Base-by-base conservation (phyloP, 371 early-diverging fungal species). In the Mortierella sp. region DNA sequence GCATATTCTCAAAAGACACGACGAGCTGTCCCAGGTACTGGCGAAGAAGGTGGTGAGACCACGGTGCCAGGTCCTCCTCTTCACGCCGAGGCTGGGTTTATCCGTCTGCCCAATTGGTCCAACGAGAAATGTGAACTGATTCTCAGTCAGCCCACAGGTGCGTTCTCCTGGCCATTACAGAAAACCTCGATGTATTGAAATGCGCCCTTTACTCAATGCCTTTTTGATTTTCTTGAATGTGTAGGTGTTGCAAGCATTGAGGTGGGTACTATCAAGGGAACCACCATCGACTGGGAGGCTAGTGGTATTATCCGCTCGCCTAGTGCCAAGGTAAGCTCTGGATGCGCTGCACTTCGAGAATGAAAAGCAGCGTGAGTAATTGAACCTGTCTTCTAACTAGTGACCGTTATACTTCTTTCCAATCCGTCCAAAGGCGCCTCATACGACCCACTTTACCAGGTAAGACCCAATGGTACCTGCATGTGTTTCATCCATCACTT, bases 371-470 rank as follows among this genome's bases (percentile, higher is more conserved):
- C 21, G 9, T 21, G 21, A 28, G 31, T 14, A 58, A 26, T 28
- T 58, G 60, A 31, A 10, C 1, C 31, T 34, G n/a, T n/a, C 9
- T 26, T 11, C 16, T 24, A n/a, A 63, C 1, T 1, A 31, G 9
- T 1, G 0, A 34, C 16, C 52, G 1, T 44, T 34, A 28, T 42
- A 31, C 21, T 55, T 76, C 34, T 31, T 48, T 24, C 50, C 9
- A 19, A 54, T 75, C 24, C 26, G 45, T 24, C 45, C 5, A n/a
- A 72, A 72, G 71, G 74, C 81, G 26, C 84, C 81, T 13, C 82
- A 85, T 75, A 80, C 82, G 13, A 85, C 85, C 68, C 77, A 76
- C 16, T 85, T 85, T 28, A 81, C 86, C 21, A 79, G 86, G 86
- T 82, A 45, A 24, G 73, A 34, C 8, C 1, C 19, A 7, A 50